Conservation (phyloP, 306 rosid genomes). For the Glycine soja region DNA sequence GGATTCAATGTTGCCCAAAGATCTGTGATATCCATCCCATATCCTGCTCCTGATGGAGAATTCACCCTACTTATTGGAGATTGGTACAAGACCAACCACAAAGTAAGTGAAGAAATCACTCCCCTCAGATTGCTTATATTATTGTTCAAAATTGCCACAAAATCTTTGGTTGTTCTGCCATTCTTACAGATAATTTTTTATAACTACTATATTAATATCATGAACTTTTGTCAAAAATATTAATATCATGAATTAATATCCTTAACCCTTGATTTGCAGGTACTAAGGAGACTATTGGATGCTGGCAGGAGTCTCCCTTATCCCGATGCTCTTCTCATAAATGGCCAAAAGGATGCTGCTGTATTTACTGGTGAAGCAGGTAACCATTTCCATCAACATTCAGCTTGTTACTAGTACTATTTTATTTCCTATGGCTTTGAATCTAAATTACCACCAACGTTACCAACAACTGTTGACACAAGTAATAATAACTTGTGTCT, state of each 20-base stretch:
- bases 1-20: constrained; percentile 71
- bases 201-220: too few relatives aligned
- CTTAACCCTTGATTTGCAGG: constrained; percentile 45
- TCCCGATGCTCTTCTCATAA: constrained; percentile 79
- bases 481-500: too few relatives aligned
- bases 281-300: constrained; percentile 62
- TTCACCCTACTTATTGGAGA: constrained; percentile 76
- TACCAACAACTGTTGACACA: too few relatives aligned
- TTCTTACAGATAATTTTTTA: background rate
- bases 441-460: background rate
- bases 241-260: too few relatives aligned
- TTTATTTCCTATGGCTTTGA: background rate
- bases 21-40: constrained; percentile 72
- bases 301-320: constrained; percentile 63
- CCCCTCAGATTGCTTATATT: background rate
- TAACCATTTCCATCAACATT: constrained; percentile 34
- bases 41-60: constrained; percentile 63
- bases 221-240: too few relatives aligned
- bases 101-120: constrained; percentile 50
- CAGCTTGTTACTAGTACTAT: background rate
- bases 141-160: background rate
- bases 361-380: constrained; percentile 65
- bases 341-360: constrained; percentile 50
- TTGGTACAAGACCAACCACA: constrained; percentile 71
- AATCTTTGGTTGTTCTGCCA: background rate